A percentile compares a stretch with the other conserved stretches of the same genome.
These are phyloP conservation scores for Paraglomus occultum DNA, from an alignment of 192 early-diverging fungal species.

Conservation along the genomic window DNA sequence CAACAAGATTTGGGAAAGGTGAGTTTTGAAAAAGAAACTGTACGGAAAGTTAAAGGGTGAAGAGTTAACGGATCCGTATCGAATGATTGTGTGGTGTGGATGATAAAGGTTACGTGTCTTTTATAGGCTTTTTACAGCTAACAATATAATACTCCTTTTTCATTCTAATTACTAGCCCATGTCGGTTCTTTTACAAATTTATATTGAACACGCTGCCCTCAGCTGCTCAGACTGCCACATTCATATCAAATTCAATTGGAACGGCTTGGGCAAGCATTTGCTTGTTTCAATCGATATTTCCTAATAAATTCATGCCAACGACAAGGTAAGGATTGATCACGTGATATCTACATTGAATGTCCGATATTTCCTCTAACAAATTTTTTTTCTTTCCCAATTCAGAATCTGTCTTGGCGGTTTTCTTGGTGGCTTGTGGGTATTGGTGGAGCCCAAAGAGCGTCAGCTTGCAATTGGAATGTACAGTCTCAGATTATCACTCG, in stretches of 20 bases:
- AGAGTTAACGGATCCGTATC: too few species aligned
- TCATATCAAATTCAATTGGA: constrained; percentile 23
- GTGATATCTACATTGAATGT: constrained; percentile 6
- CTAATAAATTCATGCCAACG: constrained; percentile 22
- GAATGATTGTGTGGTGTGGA: too few species aligned
- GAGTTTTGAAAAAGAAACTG: not conserved
- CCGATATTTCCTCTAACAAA: not conserved
- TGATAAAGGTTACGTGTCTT: not conserved
- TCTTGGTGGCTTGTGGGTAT: constrained; percentile 35
- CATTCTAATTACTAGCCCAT: not conserved
- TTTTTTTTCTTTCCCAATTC: constrained; percentile 14
- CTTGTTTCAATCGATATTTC: constrained; percentile 24
- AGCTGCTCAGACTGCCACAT: constrained; percentile 19
- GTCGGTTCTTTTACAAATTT: too few species aligned
- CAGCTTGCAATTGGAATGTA: constrained; percentile 34
- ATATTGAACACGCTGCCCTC: not conserved
- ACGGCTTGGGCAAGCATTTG: constrained; percentile 21
- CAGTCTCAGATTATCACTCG: constrained; percentile 34
- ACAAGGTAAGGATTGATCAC: constrained; percentile 17
- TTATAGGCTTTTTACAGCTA: not conserved
- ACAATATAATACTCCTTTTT: not conserved
- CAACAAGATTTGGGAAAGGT: not conserved
- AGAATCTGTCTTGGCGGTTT: constrained; percentile 36
- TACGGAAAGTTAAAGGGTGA: too few species aligned
- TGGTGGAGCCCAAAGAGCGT: constrained; percentile 25